Evolutionary conservation across 441 rosid species (phyloP).

Genomic region (Gossypium trilobum): DNA sequence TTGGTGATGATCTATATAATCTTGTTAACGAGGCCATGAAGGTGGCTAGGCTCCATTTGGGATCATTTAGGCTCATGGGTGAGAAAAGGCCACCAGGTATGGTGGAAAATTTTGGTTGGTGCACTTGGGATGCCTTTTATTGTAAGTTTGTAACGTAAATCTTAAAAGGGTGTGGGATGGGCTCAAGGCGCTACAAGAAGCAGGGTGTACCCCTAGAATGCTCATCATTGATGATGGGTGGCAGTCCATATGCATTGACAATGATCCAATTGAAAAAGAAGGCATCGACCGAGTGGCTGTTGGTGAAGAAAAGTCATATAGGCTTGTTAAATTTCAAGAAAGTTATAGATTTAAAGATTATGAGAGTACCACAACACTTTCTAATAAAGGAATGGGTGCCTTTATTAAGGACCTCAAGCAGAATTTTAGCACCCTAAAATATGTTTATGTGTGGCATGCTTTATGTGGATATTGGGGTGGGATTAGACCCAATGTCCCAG

Average conservation of each 20-base stretch:
- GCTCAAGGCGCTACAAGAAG: slow-evolving; percentile 49
- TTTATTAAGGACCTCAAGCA: slow-evolving; percentile 64
- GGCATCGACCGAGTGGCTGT: slow-evolving; percentile 52
- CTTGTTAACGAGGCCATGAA: slow-evolving; percentile 64
- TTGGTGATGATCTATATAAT: slow-evolving; percentile 53
- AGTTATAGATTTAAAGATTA: slow-evolving; percentile 64
- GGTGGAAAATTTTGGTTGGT: slow-evolving; percentile 83
- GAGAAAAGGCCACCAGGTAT: slow-evolving; percentile 65
- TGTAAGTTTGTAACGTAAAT: slow-evolving; percentile 33
- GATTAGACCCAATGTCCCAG: slow-evolving; percentile 50
- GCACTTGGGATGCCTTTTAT: slow-evolving; percentile 87
- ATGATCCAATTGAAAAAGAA: slow-evolving; percentile 51
- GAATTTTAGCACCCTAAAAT: slow-evolving; percentile 54
- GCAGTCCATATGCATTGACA: slow-evolving; percentile 63
- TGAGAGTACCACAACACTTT: slow-evolving; percentile 31
- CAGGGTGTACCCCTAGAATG: slow-evolving; percentile 79
- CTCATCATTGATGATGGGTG: slow-evolving; percentile 83
- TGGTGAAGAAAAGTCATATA: slow-evolving; percentile 74
- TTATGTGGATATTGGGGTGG: slow-evolving; percentile 90
- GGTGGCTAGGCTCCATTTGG: slow-evolving; percentile 46
- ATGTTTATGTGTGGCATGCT: slow-evolving; percentile 85
- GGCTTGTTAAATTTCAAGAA: slow-evolving; percentile 62
- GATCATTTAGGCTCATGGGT: slow-evolving; percentile 52
- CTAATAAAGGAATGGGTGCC: slow-evolving; percentile 56
- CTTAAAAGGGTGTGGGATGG: slow-evolving; percentile 64